Evolutionary conservation across 2,329 filamentous ascomycete species (phyloP).

Genomic region (Ophiocordyceps camponoti-rufipedis): DNA sequence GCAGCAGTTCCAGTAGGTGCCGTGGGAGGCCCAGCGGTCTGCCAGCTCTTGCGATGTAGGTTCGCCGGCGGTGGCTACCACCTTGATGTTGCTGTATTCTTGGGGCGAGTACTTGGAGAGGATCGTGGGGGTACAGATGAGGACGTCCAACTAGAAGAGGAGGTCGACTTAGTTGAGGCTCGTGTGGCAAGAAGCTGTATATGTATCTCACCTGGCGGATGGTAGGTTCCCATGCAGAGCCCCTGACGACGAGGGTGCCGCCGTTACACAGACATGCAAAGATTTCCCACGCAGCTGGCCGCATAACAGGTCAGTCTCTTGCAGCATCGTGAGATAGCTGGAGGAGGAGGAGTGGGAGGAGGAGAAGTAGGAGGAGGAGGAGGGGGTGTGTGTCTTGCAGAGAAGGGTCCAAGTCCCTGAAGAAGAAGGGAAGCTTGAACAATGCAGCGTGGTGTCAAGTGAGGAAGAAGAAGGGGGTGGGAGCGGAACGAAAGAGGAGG

Average conservation of each 20-base stretch:
- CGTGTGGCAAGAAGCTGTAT: no score
- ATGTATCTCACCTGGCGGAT: constrained; percentile 21
- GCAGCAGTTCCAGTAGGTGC: constrained; percentile 36
- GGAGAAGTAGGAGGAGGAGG: neutral
- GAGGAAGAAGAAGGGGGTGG: neutral
- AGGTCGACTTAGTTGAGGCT: no score
- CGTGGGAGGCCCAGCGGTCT: constrained; percentile 32
- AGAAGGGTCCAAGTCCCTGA: neutral
- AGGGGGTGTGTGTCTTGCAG: neutral
- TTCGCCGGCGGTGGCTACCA: constrained; percentile 36
- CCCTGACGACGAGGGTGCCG: constrained; percentile 33
- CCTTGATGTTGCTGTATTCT: constrained; percentile 30
- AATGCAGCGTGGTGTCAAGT: neutral
- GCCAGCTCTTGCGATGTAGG: constrained; percentile 30
- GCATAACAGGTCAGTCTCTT: constrained; percentile 2
- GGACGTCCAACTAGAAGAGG: constrained; percentile 24
- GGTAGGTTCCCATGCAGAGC: constrained; percentile 27
- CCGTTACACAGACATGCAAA: constrained; percentile 37
- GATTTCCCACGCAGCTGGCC: constrained; percentile 40
- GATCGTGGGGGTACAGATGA: constrained; percentile 38
- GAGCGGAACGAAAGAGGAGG: neutral
- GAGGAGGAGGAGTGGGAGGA: neutral
- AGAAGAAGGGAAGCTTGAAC: neutral
- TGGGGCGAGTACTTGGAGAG: constrained; percentile 27
- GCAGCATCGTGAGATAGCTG: neutral